Evolutionary conservation across 2,329 filamentous ascomycete species (phyloP).

Genomic region (Neophaeococcomyces aloes): DNA sequence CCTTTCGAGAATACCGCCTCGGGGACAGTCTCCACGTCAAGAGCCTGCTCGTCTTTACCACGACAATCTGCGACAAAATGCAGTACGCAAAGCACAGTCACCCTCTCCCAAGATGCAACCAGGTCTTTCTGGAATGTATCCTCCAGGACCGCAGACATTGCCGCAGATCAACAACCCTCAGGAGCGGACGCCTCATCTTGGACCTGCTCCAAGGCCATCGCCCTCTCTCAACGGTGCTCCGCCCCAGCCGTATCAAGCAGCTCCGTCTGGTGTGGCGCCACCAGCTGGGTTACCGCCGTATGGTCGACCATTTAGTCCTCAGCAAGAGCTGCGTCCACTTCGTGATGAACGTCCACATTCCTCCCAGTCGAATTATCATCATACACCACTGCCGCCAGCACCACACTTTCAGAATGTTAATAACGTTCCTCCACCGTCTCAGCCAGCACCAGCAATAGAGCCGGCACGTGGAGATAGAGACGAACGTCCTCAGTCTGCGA

Average conservation of each 20-base stretch:
- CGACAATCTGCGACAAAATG: constrained; percentile 47
- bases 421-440: constrained; percentile 56
- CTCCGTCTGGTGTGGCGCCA: constrained; percentile 39
- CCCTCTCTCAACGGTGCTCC: constrained; percentile 49
- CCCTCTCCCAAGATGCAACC: constrained; percentile 51
- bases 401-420: constrained; percentile 68
- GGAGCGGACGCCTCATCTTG: constrained; percentile 34
- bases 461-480: constrained; percentile 60
- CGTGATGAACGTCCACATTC: constrained; percentile 81
- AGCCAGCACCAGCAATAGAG: constrained; percentile 45
- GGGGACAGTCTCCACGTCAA: constrained; percentile 66
- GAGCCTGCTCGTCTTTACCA: constrained; percentile 61
- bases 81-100: constrained; percentile 45
- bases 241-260: constrained; percentile 45
- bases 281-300: constrained; percentile 59
- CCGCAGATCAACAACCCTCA: constrained; percentile 39
- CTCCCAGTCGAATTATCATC: constrained; percentile 74
- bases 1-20: constrained; percentile 55
- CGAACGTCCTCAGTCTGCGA: constrained; percentile 63
- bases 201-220: constrained; percentile 23
- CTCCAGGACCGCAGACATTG: constrained; percentile 37
- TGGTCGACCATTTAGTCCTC: constrained; percentile 62
- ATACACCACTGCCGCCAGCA: constrained; percentile 77
- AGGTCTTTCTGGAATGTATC: constrained; percentile 43
- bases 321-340: constrained; percentile 71